Base-by-base conservation (phyloP, 768 basidiomycete genomes). In the Gyrodon lividus region DNA sequence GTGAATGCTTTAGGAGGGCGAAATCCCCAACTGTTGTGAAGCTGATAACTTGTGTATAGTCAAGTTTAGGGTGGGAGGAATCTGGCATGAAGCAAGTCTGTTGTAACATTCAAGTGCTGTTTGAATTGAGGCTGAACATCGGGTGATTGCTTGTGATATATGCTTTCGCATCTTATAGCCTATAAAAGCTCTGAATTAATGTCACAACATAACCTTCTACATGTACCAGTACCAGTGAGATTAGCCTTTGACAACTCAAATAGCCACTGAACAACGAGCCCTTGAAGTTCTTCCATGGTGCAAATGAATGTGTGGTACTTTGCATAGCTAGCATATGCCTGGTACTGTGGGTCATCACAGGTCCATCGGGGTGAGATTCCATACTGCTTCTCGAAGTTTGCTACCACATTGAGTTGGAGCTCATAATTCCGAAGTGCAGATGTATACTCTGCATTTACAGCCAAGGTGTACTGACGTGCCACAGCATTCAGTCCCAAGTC, bases 161-260 rank as follows among this genome's bases (percentile, higher is more conserved):
- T 70, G 59, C 9, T 61, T 59, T 2, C 65, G 59, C 48, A 71
- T 52, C 37, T 67, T 68, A 49, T 74, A 74, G 0, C 68, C 74
- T 74, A 33, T 9, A 7, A 5, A 45, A 17, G 7, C 6, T 48
- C 37, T 34, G 28, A 33, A 5, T 17, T 45, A 17, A 43, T 42
- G 12, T 19, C 19, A 33, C 19, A 33, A 16, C 10, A 41, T 34
- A 5, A 43, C 16, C 45, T 23, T 20, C 14, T n/a, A 24, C 59
- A 43, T 62, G 22, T 51, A 72, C 73, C 73, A 17, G 66, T 74
- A 4, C 59, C 50, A 13, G 67, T 58, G 12, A 74, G 55, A 55
- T 74, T 74, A 20, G 72, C 48, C 52, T 70, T 70, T 20, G 70
- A 69, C 4, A 75, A 60, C 54, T 76, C 70, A 54, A 76, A 73